Conservation (phyloP, 805 yeast species). For the Candida alai region DNA sequence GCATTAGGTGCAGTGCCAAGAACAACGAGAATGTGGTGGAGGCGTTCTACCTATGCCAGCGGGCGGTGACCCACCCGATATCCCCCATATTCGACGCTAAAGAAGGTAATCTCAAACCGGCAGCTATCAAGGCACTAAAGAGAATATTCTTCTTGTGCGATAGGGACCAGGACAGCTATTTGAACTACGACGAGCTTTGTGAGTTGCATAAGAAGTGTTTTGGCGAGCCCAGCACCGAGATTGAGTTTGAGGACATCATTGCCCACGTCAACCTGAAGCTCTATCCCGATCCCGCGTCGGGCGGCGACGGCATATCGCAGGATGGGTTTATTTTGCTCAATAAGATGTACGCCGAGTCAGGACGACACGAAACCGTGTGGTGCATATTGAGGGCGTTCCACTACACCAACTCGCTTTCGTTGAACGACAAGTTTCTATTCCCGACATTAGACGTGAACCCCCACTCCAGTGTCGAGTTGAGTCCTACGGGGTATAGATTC, state of each 20-base stretch:
- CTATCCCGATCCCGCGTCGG: slow-evolving; percentile 17
- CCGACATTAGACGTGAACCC: slow-evolving; percentile 76
- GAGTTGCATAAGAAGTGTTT: slow-evolving; percentile 75
- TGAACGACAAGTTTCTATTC: slow-evolving; percentile 72
- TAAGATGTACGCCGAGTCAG: slow-evolving; percentile 81
- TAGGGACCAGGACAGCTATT: slow-evolving; percentile 81
- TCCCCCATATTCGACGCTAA: slow-evolving; percentile 93
- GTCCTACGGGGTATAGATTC: slow-evolving; percentile 89
- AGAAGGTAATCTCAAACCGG: slow-evolving; percentile 74
- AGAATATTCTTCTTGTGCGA: slow-evolving; percentile 84
- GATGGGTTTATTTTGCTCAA: slow-evolving; percentile 77
- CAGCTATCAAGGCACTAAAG: slow-evolving; percentile 69
- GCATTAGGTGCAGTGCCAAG: slow-evolving; percentile 84
- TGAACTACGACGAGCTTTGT: slow-evolving; percentile 68
- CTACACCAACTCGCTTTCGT: slow-evolving; percentile 86
- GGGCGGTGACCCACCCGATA: slow-evolving; percentile 90
- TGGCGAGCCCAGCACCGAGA: slow-evolving; percentile 39
- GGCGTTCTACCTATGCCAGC: slow-evolving; percentile 87
- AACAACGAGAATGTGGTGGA: slow-evolving; percentile 83
- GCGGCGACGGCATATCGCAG: slow-evolving; percentile 54
- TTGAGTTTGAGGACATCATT: slow-evolving; percentile 36
- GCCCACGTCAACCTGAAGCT: slow-evolving; percentile 28
- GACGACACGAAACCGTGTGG: slow-evolving; percentile 97
- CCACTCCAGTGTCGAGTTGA: slow-evolving; percentile 79
- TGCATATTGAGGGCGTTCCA: slow-evolving; percentile 84